These are phyloP conservation scores for Naganishia cerealis DNA, from an alignment of 1,284 basidiomycete species.

Conservation along the genomic window DNA sequence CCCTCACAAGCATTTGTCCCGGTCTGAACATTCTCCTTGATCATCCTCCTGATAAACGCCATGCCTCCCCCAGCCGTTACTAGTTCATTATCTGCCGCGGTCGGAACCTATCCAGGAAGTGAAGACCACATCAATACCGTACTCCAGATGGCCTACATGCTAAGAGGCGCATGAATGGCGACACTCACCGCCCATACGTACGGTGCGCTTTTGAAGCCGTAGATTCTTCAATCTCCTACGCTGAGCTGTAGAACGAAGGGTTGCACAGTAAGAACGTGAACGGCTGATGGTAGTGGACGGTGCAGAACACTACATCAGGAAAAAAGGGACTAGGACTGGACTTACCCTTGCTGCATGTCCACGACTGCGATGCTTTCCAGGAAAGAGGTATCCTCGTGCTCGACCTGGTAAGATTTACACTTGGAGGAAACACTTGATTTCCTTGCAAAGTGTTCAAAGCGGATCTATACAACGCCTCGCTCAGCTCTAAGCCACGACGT, in stretches of 20 bases:
- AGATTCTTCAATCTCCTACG: constrained; percentile 65
- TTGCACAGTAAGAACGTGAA: constrained; percentile 87
- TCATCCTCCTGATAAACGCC: constrained; percentile 73
- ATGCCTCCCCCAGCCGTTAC: constrained; percentile 82
- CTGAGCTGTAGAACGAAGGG: constrained; percentile 83
- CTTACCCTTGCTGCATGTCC: background rate
- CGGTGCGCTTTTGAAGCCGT: constrained; percentile 64
- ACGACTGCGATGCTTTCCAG: constrained; percentile 7
- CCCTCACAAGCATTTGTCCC: constrained; percentile 55
- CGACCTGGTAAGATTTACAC: background rate
- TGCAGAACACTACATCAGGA: background rate
- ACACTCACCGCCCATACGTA: constrained; percentile 66
- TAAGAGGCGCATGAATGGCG: no score
- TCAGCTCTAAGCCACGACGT: constrained; percentile 61
- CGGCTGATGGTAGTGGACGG: constrained; percentile 35
- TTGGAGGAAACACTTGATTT: background rate
- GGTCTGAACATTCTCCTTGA: constrained; percentile 66
- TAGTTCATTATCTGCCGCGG: constrained; percentile 80
- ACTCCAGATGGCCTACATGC: constrained; percentile 25
- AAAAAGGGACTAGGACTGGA: background rate
- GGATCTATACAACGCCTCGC: constrained; percentile 61
- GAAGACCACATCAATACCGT: background rate
- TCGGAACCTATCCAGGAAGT: constrained; percentile 64
- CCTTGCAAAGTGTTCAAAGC: constrained; percentile 60
- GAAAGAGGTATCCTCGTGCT: constrained; percentile 21